Base-by-base conservation (phyloP, 805 yeast genomes). In the Myxozyma sirexii region DNA sequence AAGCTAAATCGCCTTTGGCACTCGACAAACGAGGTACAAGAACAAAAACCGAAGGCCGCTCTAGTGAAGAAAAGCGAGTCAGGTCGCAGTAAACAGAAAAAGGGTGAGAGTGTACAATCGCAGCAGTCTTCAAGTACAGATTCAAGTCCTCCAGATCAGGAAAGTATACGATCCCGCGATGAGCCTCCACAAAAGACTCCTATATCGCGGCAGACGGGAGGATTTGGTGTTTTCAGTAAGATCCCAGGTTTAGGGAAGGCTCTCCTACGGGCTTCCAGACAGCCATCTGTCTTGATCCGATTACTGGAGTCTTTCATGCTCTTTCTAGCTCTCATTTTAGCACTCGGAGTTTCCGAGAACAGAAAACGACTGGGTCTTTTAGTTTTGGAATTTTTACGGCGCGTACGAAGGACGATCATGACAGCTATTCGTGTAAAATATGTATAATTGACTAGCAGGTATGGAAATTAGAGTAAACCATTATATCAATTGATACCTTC, bases 381-480 rank as follows among this genome's bases (percentile, higher is more conserved):
- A 24, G 24, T 51, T 3, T 21, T 17, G 19, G 45, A 39, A 27
- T 33, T 33, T 24, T 38, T 44, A 37, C 24, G 19, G 45, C 47
- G 56, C 13, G 37, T 50, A 4, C 24, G 39, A 38, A 42, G 38
- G 39, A 59, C 63, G 2, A 6, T 59, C 4, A 19, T 17, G n/a
- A 59, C 50, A 59, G 63, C 54, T 3, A 50, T 52, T 17, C 55
- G 52, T 12, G 57, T 59, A 8, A 38, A 53, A 38, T 59, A 59
- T 45, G 26, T 55, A 26, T 59, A 46, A 51, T 49, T n/a, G n/a
- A 51, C 35, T 33, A 19, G 37, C 10, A 13, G 12, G 26, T 44
- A 43, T 29, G 6, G 17, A 17, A 38, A 17, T 13, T 19, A 38
- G 21, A 38, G 42, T 38, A 38, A 38, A 38, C 19, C 12, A 10